Base-by-base conservation (phyloP, 345 rosid species). In the Camelina sativa region DNA sequence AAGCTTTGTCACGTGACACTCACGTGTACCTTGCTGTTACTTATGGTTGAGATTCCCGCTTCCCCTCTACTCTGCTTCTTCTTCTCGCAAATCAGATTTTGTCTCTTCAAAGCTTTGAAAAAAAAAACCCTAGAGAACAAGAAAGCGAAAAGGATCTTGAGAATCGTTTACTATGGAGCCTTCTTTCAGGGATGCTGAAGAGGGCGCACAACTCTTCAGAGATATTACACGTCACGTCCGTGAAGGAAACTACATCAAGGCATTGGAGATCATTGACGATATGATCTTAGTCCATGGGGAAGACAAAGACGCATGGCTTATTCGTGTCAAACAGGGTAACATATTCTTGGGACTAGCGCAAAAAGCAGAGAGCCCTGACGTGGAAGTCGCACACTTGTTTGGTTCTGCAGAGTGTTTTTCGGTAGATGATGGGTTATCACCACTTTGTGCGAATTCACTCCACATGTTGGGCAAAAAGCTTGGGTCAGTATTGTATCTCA, bases 11-110 rank as follows among this genome's bases (percentile, higher is more conserved):
- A 72, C 57, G 65, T 57, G 65, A 1, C 35, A 30, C 35, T 63
- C 70, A 73, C 71, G 56, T 64, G 8, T 40, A 15, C 10, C 10
- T 53, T 52, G 73, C 67, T 0, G 44, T 51, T 73, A 46, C 57
- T 2, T 20, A 56, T 46, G 57, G 16, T 46, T 71, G 35, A 20
- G 22, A 3, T 59, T 32, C 59, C 59, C 75, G 75, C 58, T 25
- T 25, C 4, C 28, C 28, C 4, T 46, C 35, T 46, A 41, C 46
- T 70, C 35, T 28, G 6, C 50, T 15, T 46, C 50, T 46, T n/a
- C 19, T 15, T 15, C 50, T 46, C 19, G 50, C 50, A n/a, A 46
- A 15, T 6, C 34, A 34, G 35, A 51, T 20, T 37, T 22, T 69
- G 30, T 40, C 52, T 40, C 72, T 25, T 51, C 17, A 6, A 67